These are phyloP conservation scores for Mortierella polycephala DNA, from an alignment of 371 early-diverging fungal genomes.

Conservation along the genomic window DNA sequence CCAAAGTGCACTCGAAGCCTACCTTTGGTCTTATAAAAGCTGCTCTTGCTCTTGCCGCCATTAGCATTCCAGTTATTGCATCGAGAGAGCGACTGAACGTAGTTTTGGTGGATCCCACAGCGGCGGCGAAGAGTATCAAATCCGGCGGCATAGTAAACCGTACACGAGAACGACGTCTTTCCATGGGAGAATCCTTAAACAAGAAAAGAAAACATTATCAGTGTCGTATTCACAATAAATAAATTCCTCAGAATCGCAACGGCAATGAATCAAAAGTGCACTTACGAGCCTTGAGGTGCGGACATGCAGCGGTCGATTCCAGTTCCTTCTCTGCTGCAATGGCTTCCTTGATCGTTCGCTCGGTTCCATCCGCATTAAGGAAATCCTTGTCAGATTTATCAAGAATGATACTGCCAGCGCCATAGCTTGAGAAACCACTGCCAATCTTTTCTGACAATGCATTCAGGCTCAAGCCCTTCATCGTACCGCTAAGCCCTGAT, in stretches of 20 bases:
- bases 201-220: slow-evolving; percentile 1
- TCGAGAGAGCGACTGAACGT: slow-evolving; percentile 82
- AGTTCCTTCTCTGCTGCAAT: slow-evolving; percentile 21
- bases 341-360: slow-evolving; percentile 15
- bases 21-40: slow-evolving; percentile 73
- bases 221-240: background rate
- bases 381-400: slow-evolving; percentile 35
- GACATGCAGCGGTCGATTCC: slow-evolving; percentile 15
- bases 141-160: slow-evolving; percentile 86
- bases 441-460: slow-evolving; percentile 52
- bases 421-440: slow-evolving; percentile 38
- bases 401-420: slow-evolving; percentile 2
- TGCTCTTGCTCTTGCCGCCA: slow-evolving; percentile 86
- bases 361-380: slow-evolving; percentile 14
- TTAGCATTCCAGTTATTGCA: slow-evolving; percentile 81
- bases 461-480: slow-evolving; percentile 54
- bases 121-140: slow-evolving; percentile 86
- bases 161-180: slow-evolving; percentile 78
- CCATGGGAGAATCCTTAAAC: slow-evolving; percentile 76
- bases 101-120: slow-evolving; percentile 81
- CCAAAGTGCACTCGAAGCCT: slow-evolving; percentile 4
- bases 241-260: background rate
- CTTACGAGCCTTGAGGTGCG: slow-evolving; percentile 52
- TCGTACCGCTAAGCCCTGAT: slow-evolving; percentile 46
- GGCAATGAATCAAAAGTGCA: background rate